Evolutionary conservation across 1,139 yeast genomes (phyloP).

Genomic region (Geotrichum carabidarum): DNA sequence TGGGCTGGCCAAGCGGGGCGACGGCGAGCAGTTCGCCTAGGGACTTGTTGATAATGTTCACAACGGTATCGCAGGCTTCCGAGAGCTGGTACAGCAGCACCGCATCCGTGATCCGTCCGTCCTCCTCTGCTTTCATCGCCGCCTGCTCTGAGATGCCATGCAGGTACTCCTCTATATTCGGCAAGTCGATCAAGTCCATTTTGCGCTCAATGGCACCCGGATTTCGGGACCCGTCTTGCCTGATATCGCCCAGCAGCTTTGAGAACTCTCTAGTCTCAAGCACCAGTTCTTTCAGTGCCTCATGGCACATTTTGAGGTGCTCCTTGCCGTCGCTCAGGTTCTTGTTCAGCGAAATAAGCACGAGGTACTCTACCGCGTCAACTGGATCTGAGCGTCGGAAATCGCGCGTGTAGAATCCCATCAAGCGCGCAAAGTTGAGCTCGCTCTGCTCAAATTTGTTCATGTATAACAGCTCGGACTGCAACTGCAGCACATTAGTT

Average conservation of each 20-base stretch:
- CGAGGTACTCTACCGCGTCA: constrained; percentile 83
- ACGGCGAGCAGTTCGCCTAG: constrained; percentile 75
- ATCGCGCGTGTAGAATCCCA: constrained; percentile 56
- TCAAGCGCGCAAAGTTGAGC: constrained; percentile 38
- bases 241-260: constrained; percentile 72
- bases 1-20: constrained; percentile 65
- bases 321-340: constrained; percentile 28
- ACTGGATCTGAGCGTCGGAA: constrained; percentile 84
- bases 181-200: constrained; percentile 59
- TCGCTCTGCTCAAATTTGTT: constrained; percentile 29
- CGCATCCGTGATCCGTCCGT: constrained; percentile 85
- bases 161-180: constrained; percentile 51
- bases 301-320: constrained; percentile 57
- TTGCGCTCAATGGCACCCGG: constrained; percentile 86
- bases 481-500: constrained; percentile 28
- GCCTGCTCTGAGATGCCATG: constrained; percentile 75
- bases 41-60: constrained; percentile 65
- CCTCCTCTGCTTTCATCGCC: constrained; percentile 84
- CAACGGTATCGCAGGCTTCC: constrained; percentile 84
- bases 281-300: constrained; percentile 76
- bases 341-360: constrained; percentile 57
- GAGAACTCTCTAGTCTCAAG: constrained; percentile 82
- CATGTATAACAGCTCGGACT: constrained; percentile 26
- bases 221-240: constrained; percentile 65
- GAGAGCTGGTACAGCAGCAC: constrained; percentile 79